Evolutionary conservation across 768 basidiomycete genomes (phyloP).

Genomic region (Naganishia vishniacii): DNA sequence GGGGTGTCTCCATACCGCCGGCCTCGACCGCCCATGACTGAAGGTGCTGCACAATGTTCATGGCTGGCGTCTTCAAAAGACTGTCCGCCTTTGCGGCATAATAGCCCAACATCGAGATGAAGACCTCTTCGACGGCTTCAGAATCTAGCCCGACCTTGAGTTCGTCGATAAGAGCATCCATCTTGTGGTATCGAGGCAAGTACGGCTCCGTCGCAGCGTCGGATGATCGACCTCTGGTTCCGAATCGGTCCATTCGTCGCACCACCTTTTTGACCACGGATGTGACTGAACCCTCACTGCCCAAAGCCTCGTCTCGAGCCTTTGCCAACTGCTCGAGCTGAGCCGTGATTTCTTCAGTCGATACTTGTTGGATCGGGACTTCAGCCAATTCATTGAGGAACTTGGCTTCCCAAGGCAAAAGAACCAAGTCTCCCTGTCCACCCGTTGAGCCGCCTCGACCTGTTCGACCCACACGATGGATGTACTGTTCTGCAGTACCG

Average conservation of each 20-base stretch:
- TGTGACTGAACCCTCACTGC: background rate
- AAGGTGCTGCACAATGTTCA: constrained; percentile 56
- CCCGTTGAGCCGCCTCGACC: constrained; percentile 60
- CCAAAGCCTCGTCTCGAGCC: constrained; percentile 52
- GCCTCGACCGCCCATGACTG: constrained; percentile 61
- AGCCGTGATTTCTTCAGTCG: constrained; percentile 53
- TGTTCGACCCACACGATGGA: constrained; percentile 80
- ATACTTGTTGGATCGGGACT: constrained; percentile 64
- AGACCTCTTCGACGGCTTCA: constrained; percentile 58
- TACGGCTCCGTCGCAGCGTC: constrained; percentile 24
- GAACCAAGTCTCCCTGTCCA: constrained; percentile 71
- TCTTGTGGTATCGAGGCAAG: constrained; percentile 32
- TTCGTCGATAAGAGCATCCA: constrained; percentile 40
- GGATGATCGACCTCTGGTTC: constrained; percentile 19
- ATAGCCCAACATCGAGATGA: constrained; percentile 66
- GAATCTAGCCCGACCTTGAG: constrained; percentile 50
- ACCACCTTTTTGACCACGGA: constrained; percentile 41
- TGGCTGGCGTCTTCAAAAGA: constrained; percentile 52
- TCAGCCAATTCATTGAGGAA: constrained; percentile 62
- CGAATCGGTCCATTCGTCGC: constrained; percentile 35
- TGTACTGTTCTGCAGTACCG: constrained; percentile 62
- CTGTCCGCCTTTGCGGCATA: constrained; percentile 58
- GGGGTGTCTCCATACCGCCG: constrained; percentile 55
- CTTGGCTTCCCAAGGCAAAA: constrained; percentile 70
- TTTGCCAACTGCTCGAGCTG: constrained; percentile 55